These are phyloP conservation scores for Stagonosporopsis chrysanthemi DNA, from an alignment of 2,329 filamentous ascomycete genomes.

Conservation along the genomic window DNA sequence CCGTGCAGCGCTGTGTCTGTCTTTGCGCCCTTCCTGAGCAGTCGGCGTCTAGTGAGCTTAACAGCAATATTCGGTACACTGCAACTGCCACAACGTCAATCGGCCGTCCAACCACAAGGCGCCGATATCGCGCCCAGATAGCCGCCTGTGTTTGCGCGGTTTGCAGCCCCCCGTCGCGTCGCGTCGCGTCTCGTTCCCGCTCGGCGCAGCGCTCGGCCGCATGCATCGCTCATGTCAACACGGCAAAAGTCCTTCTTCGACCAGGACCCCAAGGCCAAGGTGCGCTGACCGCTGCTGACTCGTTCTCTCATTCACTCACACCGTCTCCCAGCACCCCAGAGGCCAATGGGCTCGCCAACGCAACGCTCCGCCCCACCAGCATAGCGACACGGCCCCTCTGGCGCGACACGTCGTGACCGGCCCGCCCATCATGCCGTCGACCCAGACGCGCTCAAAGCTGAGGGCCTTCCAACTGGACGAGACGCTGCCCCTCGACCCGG, in stretches of 20 bases:
- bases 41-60: background rate
- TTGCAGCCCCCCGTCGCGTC: constrained; percentile 1
- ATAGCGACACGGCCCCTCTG: constrained; percentile 36
- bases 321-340: constrained; percentile 32
- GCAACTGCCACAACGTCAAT: background rate
- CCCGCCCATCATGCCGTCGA: constrained; percentile 58
- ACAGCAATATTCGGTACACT: background rate
- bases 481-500: constrained; percentile 40
- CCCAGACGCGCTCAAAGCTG: constrained; percentile 62
- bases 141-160: constrained; percentile 2
- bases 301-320: constrained; percentile 11
- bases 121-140: constrained; percentile 12
- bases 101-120: constrained; percentile 12
- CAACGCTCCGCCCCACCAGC: constrained; percentile 38
- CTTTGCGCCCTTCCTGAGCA: background rate
- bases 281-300: constrained; percentile 28
- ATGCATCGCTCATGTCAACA: constrained; percentile 50
- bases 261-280: constrained; percentile 54
- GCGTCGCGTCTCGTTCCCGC: constrained; percentile 14
- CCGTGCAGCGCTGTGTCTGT: background rate
- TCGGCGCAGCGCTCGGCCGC: constrained; percentile 9
- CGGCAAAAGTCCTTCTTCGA: constrained; percentile 62
- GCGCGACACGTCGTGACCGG: constrained; percentile 45
- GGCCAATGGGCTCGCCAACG: constrained; percentile 48
- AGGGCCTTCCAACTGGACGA: constrained; percentile 62